Evolutionary conservation across 441 rosid genomes (phyloP).

Genomic region (Adansonia rubrostipa): DNA sequence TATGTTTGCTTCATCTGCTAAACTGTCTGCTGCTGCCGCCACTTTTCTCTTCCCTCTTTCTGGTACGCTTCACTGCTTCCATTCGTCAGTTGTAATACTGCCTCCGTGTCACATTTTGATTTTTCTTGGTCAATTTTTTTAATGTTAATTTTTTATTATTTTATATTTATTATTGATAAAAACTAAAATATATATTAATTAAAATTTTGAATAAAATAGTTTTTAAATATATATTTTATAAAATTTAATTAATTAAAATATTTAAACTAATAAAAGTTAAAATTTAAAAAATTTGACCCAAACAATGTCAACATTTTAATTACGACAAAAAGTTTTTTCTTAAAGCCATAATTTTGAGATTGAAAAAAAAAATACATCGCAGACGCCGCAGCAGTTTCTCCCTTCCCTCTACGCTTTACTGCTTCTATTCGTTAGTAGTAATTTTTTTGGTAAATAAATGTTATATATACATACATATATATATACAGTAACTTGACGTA

Average conservation of each 20-base stretch:
- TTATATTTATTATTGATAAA: not conserved
- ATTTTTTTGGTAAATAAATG: too few species aligned
- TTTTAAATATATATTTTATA: slow-evolving; percentile 8
- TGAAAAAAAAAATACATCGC: too few species aligned
- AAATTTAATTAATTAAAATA: not conserved
- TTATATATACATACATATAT: too few species aligned
- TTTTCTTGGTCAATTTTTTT: not conserved
- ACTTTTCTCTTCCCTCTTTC: not conserved
- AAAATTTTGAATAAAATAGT: not conserved
- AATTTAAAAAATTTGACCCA: not conserved
- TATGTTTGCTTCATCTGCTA: slow-evolving; percentile 39
- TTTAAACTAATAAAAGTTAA: not conserved
- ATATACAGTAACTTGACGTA: too few species aligned
- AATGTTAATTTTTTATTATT: not conserved
- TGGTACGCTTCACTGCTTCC: not conserved
- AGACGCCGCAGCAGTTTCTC: too few species aligned
- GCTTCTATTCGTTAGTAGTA: too few species aligned
- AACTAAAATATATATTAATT: not conserved
- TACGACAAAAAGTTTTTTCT: not conserved
- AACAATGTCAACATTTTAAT: not conserved
- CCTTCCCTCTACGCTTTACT: too few species aligned
- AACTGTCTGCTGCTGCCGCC: not conserved
- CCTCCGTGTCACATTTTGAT: not conserved
- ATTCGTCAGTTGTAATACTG: too few species aligned
- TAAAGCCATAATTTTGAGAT: too few species aligned